Evolutionary conservation across 2,329 filamentous ascomycete species (phyloP).

Genomic region (Fusarium sp.): DNA sequence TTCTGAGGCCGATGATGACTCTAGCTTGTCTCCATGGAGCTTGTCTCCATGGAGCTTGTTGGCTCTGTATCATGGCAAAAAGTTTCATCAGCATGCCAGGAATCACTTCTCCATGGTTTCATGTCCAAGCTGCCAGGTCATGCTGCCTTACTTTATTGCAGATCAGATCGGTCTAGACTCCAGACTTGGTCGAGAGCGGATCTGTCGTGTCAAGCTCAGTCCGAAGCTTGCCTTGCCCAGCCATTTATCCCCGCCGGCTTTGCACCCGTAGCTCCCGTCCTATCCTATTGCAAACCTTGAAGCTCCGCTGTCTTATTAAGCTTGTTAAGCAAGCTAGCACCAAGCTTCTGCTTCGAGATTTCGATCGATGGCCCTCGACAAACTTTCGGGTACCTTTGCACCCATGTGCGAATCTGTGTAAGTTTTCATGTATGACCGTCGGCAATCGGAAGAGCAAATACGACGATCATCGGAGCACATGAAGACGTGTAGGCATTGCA

Average conservation of each 20-base stretch:
- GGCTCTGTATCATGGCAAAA: conserved; percentile 5
- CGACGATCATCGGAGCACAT: conserved; percentile 8
- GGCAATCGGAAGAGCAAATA: conserved; percentile 15
- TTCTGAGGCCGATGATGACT: conserved; percentile 8
- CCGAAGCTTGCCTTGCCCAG: background rate
- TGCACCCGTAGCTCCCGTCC: conserved; percentile 24
- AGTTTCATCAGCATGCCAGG: background rate
- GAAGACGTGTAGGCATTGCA: background rate
- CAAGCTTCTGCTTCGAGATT: background rate
- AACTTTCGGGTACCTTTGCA: conserved; percentile 10
- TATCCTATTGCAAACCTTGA: conserved; percentile 8
- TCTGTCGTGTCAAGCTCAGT: background rate
- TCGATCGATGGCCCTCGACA: conserved; percentile 18
- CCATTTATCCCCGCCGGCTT: conserved; percentile 20
- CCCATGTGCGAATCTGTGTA: conserved; percentile 13
- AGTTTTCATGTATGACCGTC: conserved; percentile 6
- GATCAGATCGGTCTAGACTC: conserved; percentile 20
- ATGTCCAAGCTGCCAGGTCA: background rate
- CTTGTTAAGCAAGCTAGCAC: conserved; percentile 1
- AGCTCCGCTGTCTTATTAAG: background rate
- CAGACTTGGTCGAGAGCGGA: background rate
- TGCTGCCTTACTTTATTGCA: conserved; percentile 6
- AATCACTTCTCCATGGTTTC: conserved; percentile 19
- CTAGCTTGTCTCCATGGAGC: conserved; percentile 5
- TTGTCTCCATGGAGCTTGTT: conserved; percentile 17